phyloP scores from a whole-genome alignment of 768 basidiomycete genomes.

The Boletus sp. region DNA sequence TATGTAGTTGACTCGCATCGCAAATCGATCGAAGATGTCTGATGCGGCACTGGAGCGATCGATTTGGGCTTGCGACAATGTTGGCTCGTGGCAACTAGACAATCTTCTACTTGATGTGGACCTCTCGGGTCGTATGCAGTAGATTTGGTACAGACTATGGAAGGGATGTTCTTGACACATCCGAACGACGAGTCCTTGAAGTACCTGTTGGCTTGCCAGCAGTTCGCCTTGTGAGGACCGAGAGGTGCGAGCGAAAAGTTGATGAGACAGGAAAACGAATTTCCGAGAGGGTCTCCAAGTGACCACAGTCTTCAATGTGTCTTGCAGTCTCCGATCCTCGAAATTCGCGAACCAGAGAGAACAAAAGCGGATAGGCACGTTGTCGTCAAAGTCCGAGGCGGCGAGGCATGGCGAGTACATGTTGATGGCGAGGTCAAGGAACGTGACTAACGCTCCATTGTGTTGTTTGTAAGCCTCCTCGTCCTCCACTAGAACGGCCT shows the following conservation, averaged over 20 bases:
- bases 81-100: constrained; percentile 43
- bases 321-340: constrained; percentile 50
- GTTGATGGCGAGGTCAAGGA: constrained; percentile 71
- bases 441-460: constrained; percentile 47
- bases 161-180: constrained; percentile 93
- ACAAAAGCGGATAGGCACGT: constrained; percentile 75
- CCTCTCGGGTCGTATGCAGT: constrained; percentile 56
- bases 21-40: constrained; percentile 64
- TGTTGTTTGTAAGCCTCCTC: constrained; percentile 41
- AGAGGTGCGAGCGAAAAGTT: constrained; percentile 87
- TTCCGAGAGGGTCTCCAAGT: constrained; percentile 77
- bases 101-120: constrained; percentile 38
- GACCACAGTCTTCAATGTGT: constrained; percentile 45
- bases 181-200: constrained; percentile 63
- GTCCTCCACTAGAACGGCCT: constrained; percentile 54
- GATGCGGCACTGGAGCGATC: constrained; percentile 67
- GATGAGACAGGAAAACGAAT: constrained; percentile 90
- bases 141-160: constrained; percentile 89
- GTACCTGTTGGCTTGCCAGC: constrained; percentile 49
- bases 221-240: constrained; percentile 33
- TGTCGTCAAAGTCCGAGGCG: constrained; percentile 74
- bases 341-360: constrained; percentile 94
- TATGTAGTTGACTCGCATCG: constrained; percentile 84
- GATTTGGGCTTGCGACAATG: constrained; percentile 39
- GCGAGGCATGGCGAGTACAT: constrained; percentile 84